A percentile compares a stretch with the other conserved stretches of the same genome.
These are phyloP conservation scores for Colletotrichum sp. DNA, from an alignment of 2,329 filamentous ascomycete species.

Conservation along the genomic window DNA sequence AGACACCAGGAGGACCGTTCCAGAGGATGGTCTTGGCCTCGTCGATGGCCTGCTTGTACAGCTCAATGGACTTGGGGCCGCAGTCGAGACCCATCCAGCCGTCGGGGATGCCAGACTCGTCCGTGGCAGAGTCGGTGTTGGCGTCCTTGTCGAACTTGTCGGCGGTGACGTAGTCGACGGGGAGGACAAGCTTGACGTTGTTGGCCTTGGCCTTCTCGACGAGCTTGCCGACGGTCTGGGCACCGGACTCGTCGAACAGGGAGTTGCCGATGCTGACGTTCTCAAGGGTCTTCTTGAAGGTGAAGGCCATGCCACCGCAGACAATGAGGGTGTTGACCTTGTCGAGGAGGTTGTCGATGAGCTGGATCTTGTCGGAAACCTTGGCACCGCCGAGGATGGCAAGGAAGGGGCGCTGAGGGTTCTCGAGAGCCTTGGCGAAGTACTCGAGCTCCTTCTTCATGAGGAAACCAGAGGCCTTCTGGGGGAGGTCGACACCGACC, in stretches of 20 bases:
- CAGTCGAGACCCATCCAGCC: slow-evolving; percentile 99
- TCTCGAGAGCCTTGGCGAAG: slow-evolving; percentile 96
- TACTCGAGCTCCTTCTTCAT: slow-evolving; percentile 99
- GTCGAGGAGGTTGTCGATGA: slow-evolving; percentile 97
- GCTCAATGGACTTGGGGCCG: slow-evolving; percentile 84
- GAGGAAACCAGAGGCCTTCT: slow-evolving; percentile 97
- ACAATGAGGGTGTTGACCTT: slow-evolving; percentile 98
- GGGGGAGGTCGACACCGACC: slow-evolving; percentile 94
- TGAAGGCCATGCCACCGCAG: slow-evolving; percentile 98
- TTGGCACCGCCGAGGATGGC: slow-evolving; percentile 98
- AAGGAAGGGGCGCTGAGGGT: slow-evolving; percentile 92
- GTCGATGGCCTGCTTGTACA: slow-evolving; percentile 86
- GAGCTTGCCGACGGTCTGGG: slow-evolving; percentile 87
- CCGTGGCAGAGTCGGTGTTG: slow-evolving; percentile 79
- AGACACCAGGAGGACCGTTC: slow-evolving; percentile 98
- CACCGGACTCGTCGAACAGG: slow-evolving; percentile 91
- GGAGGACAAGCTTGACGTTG: slow-evolving; percentile 92
- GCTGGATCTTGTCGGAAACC: slow-evolving; percentile 99
- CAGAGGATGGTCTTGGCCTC: slow-evolving; percentile 96
- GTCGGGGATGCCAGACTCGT: slow-evolving; percentile 88
- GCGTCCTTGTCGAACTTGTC: slow-evolving; percentile 94
- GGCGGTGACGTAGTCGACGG: slow-evolving; percentile 93
- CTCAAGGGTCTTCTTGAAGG: slow-evolving; percentile 99
- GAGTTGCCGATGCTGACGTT: slow-evolving; percentile 87
- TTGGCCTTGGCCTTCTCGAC: slow-evolving; percentile 97